phyloP scores from a whole-genome alignment of 345 rosid genomes.

The Brassica juncea region DNA sequence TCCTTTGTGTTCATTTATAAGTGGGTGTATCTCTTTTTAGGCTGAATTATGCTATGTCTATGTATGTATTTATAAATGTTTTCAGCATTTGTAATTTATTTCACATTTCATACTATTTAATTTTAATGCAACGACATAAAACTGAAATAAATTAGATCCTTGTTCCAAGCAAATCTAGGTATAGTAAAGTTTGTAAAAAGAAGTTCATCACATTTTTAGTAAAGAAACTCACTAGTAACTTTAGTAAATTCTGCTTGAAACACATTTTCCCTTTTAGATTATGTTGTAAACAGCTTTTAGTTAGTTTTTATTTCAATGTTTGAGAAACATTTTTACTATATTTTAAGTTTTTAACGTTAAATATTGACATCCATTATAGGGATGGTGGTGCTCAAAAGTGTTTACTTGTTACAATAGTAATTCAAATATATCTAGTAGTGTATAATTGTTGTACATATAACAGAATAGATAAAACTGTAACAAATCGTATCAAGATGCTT shows the following conservation, averaged over 20 bases:
- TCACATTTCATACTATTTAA: not conserved
- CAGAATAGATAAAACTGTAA: not conserved
- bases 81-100: not conserved
- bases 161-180: not conserved
- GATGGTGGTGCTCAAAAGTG: not conserved
- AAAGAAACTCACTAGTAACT: not conserved
- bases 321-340: not conserved
- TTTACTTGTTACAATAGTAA: not conserved
- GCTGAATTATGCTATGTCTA: not conserved
- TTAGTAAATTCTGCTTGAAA: not conserved
- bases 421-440: not conserved
- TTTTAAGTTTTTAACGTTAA: not conserved
- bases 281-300: not conserved
- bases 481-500: not conserved
- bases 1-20: not conserved
- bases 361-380: not conserved
- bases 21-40: not conserved
- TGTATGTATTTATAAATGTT: not conserved
- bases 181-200: not conserved
- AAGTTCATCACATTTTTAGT: not conserved
- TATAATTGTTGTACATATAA: not conserved
- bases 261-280: not conserved
- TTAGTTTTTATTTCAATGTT: not conserved
- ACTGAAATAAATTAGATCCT: not conserved
- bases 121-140: not conserved